A percentile compares a stretch with the other conserved stretches of the same genome.
Evolutionary conservation across 768 basidiomycete genomes (phyloP).

Genomic region (Leccinum boreale): DNA sequence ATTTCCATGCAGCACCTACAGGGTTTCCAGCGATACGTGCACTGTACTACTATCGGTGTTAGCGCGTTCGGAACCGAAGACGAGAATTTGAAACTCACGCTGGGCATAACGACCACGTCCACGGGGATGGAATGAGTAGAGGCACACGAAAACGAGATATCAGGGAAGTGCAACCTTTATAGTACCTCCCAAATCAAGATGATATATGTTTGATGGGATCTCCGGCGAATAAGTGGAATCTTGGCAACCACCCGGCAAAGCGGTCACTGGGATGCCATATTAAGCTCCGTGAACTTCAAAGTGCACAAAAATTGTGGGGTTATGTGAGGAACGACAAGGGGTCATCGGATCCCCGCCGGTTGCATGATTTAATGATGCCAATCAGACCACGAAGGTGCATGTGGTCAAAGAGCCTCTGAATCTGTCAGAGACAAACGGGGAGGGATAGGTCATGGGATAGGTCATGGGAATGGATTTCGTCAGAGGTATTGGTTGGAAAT

Average conservation of each 20-base stretch:
- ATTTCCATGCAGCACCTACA: constrained; percentile 28
- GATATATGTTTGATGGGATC: neutral
- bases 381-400: neutral
- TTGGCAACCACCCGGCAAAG: neutral
- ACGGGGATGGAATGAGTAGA: neutral
- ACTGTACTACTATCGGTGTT: constrained; percentile 40
- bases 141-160: neutral
- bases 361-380: neutral
- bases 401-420: neutral
- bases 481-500: neutral
- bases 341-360: neutral
- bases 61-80: neutral
- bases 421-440: neutral
- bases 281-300: constrained; percentile 2
- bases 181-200: neutral
- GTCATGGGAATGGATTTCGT: neutral
- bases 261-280: neutral
- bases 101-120: constrained; percentile 18
- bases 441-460: neutral
- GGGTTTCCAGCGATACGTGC: constrained; percentile 57
- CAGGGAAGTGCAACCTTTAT: constrained; percentile 7
- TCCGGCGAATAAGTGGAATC: neutral
- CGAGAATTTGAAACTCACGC: constrained; percentile 15
- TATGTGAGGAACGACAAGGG: neutral
- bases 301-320: neutral